A percentile compares a stretch with the other conserved stretches of the same genome.
Evolutionary conservation across 2,329 filamentous ascomycete species (phyloP).

Genomic region (Fusarium guadeloupense): DNA sequence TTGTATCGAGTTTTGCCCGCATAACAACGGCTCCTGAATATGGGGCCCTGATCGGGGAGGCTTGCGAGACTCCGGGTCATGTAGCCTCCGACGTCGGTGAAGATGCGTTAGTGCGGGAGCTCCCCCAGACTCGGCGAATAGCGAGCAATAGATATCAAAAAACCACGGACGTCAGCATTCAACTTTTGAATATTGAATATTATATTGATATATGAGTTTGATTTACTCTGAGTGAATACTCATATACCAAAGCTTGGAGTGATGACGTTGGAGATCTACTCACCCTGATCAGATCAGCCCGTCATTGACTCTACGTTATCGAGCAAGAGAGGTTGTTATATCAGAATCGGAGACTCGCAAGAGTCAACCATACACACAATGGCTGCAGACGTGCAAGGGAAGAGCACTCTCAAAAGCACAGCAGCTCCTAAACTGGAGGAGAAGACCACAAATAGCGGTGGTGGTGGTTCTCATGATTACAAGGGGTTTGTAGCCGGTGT

Average conservation of each 20-base stretch:
- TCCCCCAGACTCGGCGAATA: conserved; percentile 27
- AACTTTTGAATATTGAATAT: conserved; percentile 6
- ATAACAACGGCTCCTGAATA: background rate
- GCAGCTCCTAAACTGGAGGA: background rate
- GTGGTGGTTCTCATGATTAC: conserved; percentile 65
- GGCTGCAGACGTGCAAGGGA: conserved; percentile 36
- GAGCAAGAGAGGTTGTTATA: background rate
- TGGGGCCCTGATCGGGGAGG: background rate
- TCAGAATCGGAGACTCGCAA: conserved; percentile 13
- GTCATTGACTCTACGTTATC: background rate
- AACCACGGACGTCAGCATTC: conserved; percentile 23
- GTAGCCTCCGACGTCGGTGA: conserved; percentile 30
- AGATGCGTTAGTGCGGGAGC: conserved; percentile 13
- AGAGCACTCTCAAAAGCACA: conserved; percentile 2
- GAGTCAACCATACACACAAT: conserved; percentile 20
- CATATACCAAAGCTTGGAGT: too few relatives aligned
- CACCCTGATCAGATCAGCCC: background rate
- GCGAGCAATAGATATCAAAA: conserved; percentile 26
- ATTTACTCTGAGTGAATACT: too few relatives aligned
- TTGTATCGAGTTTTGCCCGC: background rate
- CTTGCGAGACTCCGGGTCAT: conserved; percentile 6
- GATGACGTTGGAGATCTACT: background rate
- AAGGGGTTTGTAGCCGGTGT: conserved; percentile 98
- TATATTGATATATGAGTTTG: too few relatives aligned
- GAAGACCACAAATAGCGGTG: conserved; percentile 11